phyloP scores from a whole-genome alignment of 148 eudicot species.

The Amaranthus hypochondriacus region DNA sequence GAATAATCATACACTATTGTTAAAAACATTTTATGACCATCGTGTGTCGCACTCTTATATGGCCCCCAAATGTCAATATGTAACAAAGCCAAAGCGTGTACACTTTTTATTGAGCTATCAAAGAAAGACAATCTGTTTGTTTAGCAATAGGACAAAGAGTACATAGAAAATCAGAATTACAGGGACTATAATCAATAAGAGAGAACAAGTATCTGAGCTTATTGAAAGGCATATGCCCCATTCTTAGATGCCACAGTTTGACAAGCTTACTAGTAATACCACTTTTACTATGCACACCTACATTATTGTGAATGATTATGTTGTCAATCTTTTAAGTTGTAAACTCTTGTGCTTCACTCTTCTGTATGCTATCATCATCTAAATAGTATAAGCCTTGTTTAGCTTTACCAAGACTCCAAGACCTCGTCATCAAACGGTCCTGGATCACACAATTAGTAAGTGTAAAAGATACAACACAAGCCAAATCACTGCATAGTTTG shows the following conservation, averaged over 20 bases:
- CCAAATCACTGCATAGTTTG: not conserved
- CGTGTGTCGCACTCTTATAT: not conserved
- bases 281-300: no score
- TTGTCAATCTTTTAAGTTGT: no score
- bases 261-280: not conserved
- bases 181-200: not conserved
- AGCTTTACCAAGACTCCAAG: not conserved
- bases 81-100: not conserved
- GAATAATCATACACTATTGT: slow-evolving; percentile 22
- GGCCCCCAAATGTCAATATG: slow-evolving; percentile 28
- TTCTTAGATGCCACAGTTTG: slow-evolving; percentile 1
- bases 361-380: no score
- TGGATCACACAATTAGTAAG: not conserved
- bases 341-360: no score
- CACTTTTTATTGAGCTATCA: not conserved
- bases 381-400: not conserved
- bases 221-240: not conserved
- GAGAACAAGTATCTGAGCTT: not conserved
- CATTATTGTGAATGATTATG: no score
- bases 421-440: no score
- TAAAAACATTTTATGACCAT: slow-evolving; percentile 5
- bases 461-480: not conserved
- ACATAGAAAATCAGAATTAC: not conserved
- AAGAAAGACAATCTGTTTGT: not conserved
- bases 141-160: not conserved